Percentiles rank a stretch among this genome's conserved stretches.
These are phyloP conservation scores for Sclerotinia trifoliorum DNA, from an alignment of 2,329 filamentous ascomycete genomes.

Conservation along the genomic window DNA sequence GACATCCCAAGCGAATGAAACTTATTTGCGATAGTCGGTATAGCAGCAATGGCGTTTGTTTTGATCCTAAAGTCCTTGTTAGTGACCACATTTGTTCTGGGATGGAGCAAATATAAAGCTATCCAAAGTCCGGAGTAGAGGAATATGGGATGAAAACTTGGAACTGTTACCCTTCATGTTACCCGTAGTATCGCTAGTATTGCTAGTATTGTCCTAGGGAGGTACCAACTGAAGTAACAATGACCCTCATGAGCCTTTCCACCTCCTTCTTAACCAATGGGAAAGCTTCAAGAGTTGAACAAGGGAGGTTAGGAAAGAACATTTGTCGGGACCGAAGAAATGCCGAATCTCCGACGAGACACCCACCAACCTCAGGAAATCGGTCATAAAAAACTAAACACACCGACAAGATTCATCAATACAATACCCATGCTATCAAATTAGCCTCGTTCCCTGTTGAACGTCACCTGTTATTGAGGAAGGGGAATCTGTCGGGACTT, in stretches of 20 bases:
- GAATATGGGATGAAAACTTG: too few species aligned
- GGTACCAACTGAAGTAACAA: neutral
- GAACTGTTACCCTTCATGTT: too few species aligned
- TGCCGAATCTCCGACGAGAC: neutral
- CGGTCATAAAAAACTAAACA: neutral
- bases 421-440: neutral
- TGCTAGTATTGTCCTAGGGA: neutral
- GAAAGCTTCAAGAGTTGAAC: neutral
- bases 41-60: too few species aligned
- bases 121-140: too few species aligned
- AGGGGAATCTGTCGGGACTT: neutral
- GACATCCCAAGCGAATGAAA: too few species aligned
- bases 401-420: neutral
- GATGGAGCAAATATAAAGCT: too few species aligned
- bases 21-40: too few species aligned
- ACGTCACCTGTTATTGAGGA: neutral
- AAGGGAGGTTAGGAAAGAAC: neutral
- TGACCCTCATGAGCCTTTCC: neutral
- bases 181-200: too few species aligned
- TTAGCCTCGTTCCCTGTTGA: neutral
- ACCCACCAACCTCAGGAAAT: neutral
- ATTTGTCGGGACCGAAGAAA: conserved; percentile 8
- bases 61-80: too few species aligned
- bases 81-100: too few species aligned
- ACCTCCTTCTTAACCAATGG: neutral